These are phyloP conservation scores for Dothistroma pini DNA, from an alignment of 2,329 filamentous ascomycete species.

Conservation along the genomic window DNA sequence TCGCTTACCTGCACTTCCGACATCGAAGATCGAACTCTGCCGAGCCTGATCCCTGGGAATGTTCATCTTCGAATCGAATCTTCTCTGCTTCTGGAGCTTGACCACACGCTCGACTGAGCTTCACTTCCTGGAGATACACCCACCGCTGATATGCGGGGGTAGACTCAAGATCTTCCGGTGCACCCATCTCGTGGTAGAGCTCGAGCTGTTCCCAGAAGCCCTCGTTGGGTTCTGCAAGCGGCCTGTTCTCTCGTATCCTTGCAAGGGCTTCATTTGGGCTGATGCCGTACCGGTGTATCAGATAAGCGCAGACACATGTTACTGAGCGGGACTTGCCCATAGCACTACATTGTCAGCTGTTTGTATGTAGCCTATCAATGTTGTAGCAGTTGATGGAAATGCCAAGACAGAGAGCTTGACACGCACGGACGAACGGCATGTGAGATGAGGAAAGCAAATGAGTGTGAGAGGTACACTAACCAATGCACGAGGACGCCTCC, in stretches of 20 bases:
- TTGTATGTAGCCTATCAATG: background rate
- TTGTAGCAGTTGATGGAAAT: background rate
- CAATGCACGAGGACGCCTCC: conserved; percentile 67
- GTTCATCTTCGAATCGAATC: conserved; percentile 77
- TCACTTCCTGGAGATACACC: conserved; percentile 63
- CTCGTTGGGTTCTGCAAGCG: conserved; percentile 81
- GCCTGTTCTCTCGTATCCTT: conserved; percentile 65
- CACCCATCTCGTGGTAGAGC: conserved; percentile 84
- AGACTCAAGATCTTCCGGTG: conserved; percentile 63
- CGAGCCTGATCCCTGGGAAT: conserved; percentile 37
- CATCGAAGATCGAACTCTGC: conserved; percentile 68
- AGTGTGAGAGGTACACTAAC: conserved; percentile 46
- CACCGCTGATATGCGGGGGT: conserved; percentile 78
- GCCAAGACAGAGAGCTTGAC: background rate
- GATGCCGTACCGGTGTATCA: conserved; percentile 59
- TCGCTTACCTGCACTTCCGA: conserved; percentile 75
- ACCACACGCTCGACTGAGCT: conserved; percentile 66
- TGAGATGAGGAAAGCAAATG: background rate
- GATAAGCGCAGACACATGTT: conserved; percentile 76
- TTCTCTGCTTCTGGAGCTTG: conserved; percentile 72
- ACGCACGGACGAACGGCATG: background rate
- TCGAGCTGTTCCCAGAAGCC: conserved; percentile 89
- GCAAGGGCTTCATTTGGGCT: conserved; percentile 63
- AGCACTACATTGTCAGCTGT: conserved; percentile 52
- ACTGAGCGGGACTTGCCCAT: conserved; percentile 96